Evolutionary conservation across 2,329 filamentous ascomycete genomes (phyloP).

Genomic region (Colletotrichum sidae): DNA sequence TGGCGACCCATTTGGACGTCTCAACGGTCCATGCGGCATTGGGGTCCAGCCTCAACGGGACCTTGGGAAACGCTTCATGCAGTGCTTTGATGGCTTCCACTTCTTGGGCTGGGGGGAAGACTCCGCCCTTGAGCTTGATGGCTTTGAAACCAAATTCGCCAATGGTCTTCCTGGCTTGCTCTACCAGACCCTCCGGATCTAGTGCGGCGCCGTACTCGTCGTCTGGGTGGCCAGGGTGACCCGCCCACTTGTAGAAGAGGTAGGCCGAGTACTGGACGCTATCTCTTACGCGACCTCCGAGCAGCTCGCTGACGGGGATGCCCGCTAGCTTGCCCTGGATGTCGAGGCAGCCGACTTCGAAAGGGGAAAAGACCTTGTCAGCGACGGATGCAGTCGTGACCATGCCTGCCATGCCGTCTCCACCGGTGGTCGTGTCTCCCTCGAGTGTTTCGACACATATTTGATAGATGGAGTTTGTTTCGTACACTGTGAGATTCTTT

Average conservation of each 20-base stretch:
- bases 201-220: constrained; percentile 54
- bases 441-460: constrained; percentile 81
- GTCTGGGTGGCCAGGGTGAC: constrained; percentile 51
- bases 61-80: constrained; percentile 49
- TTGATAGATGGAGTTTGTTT: constrained; percentile 87
- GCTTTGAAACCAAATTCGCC: constrained; percentile 57
- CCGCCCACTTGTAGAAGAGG: constrained; percentile 56
- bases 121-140: constrained; percentile 57
- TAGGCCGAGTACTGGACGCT: constrained; percentile 56
- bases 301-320: constrained; percentile 51
- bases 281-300: constrained; percentile 53
- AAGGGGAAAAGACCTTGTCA: constrained; percentile 56
- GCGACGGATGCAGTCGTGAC: constrained; percentile 54
- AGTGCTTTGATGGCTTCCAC: constrained; percentile 53
- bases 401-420: constrained; percentile 69
- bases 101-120: constrained; percentile 53
- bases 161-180: constrained; percentile 51
- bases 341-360: constrained; percentile 56
- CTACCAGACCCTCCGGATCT: constrained; percentile 48
- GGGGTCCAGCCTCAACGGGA: constrained; percentile 52
- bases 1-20: constrained; percentile 52
- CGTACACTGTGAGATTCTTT: constrained; percentile 50
- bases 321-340: constrained; percentile 55
- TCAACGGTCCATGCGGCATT: constrained; percentile 54
- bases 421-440: constrained; percentile 58